Evolutionary conservation across 73 alveolate species (phyloP), one percentile per base, ranked within the genome.

Genomic region (Paramecium bursaria): DNA sequence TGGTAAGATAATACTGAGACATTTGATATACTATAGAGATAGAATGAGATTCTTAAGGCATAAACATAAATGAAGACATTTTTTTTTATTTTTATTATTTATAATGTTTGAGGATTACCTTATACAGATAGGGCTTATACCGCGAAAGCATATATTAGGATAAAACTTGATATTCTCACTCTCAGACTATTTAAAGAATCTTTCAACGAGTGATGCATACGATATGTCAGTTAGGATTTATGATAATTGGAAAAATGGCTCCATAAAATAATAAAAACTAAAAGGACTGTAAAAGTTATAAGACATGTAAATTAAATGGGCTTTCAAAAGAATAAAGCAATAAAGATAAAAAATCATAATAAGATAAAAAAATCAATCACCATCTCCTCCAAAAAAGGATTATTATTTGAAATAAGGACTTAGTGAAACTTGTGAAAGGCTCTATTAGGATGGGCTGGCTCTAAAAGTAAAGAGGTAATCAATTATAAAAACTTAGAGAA

Each of bases 391-490:
- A 57, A 31, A 57, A 30, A 57, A 23, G 17, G 17, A 3, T 1
- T n/a, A 23, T 30, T 29, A 30, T 4, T 30, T 13, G 27, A 30
- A 23, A 57, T 30, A 30, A 47, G 82, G 82, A 15, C 35, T 67
- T 3, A 67, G 44, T 67, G 82, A 67, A 19, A 67, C 82, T 21
- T 67, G 82, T 67, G 82, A 67, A 42, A 31, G 82, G 21, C 27
- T 67, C 6, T 67, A 67, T 15, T 35, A 19, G 19, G 82, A 67
- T 15, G 82, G 82, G 21, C 33, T 67, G 50, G 60, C 57, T 35
- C 35, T 21, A 35, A 67, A 67, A 67, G 55, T 67, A 19, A 67
- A 67, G 33, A 67, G 44, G 82, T 67, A 67, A 33, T 13, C 44
- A 67, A 9, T 30, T 4, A 25, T 42, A 67, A 67, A 26, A 47